Base-by-base conservation (phyloP, 1,139 yeast genomes). In the Wickerhamomyces sp. region DNA sequence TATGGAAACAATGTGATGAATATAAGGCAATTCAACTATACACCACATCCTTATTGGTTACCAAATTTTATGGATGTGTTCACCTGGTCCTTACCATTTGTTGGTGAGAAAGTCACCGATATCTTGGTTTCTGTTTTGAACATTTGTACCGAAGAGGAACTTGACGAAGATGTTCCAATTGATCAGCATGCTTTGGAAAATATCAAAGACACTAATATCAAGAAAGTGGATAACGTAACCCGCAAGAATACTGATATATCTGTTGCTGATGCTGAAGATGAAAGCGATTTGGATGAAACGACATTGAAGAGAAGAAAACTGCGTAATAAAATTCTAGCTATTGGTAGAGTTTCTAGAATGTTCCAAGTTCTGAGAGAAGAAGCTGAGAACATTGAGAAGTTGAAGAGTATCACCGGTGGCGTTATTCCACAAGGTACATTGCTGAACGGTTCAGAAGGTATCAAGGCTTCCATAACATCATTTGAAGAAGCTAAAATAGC, bases 51-150 rank as follows among this genome's bases (percentile, higher is more conserved):
- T 2, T 91, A 91, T 61, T 89, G 95, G 91, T 68, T 91, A 47
- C 98, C 98, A 4, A 89, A 89, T 59, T 87, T 89, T 52, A 88
- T 89, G 95, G 96, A 91, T 58, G 96, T 89, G 6, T 91, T 91
- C 59, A 84, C 96, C 6, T 91, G 98, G 98, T 86, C 96, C 4
- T 67, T 91, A 41, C 98, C 98, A 7, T 91, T 91, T 67, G 97
- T 91, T 26, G 97, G 97, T n/a, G 96, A 91, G 62, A 77, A 88
- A 49, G 82, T 89, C 40, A 86, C 96, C 14, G 97, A 91, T 55
- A 89, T 91, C 85, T 71, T 91, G 55, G 87, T 88, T 23, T 78
- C 94, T 2, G 85, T 91, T 31, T 71, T 91, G 56, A 89, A 89
- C 59, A 87, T 91, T 38, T 91, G 98, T 64, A 85, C 96, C 1